These are phyloP conservation scores for Elongisporangium prolatum DNA, from an alignment of 352 stramenopile species.

Conservation along the genomic window DNA sequence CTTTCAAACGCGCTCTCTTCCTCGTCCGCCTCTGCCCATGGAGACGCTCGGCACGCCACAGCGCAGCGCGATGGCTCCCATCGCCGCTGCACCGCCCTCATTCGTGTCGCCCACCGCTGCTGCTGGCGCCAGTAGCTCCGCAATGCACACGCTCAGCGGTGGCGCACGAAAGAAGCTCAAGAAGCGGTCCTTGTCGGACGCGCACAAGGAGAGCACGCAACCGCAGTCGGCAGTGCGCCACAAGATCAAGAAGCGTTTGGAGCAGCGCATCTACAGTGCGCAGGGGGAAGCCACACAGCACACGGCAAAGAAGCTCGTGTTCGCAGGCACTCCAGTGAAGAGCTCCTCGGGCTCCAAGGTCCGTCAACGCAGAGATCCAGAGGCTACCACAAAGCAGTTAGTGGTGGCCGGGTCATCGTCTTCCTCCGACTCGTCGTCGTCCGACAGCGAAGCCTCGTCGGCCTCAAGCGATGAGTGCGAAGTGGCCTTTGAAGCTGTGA, in stretches of 20 bases:
- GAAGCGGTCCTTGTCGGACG: constrained; percentile 1
- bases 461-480: constrained; percentile 59
- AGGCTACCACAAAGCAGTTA: constrained; percentile 10
- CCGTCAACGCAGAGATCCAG: not conserved
- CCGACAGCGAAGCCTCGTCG: constrained; percentile 8
- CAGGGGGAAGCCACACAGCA: constrained; percentile 4
- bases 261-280: constrained; percentile 17
- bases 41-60: not conserved
- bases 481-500: constrained; percentile 57
- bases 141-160: constrained; percentile 33
- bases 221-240: not conserved
- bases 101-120: constrained; percentile 35
- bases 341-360: not conserved
- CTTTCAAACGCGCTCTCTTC: not conserved
- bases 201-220: not conserved
- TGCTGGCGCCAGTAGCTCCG: constrained; percentile 11
- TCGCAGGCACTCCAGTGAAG: constrained; percentile 33
- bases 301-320: constrained; percentile 35
- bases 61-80: not conserved
- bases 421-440: constrained; percentile 21
- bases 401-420: constrained; percentile 16
- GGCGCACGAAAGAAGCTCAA: constrained; percentile 31
- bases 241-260: constrained; percentile 17
- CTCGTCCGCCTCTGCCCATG: not conserved
- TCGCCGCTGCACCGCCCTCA: constrained; percentile 10